Percentiles rank a stretch among this genome's conserved stretches.
These are phyloP conservation scores for Guyanaporus albipodus DNA, from an alignment of 768 basidiomycete genomes.

Conservation along the genomic window DNA sequence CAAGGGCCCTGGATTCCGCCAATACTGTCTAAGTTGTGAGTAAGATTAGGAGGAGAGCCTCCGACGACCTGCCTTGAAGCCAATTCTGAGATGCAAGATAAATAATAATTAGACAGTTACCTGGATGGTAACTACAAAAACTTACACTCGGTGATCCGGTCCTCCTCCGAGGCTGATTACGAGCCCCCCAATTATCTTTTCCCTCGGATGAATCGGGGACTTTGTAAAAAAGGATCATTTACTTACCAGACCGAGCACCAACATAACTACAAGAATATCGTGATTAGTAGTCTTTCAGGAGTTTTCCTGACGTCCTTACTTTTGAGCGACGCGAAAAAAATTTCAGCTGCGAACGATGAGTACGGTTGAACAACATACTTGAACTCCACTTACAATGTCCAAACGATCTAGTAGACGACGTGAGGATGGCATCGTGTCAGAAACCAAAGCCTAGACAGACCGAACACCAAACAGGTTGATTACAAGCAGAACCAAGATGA, in stretches of 20 bases:
- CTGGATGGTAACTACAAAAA: slow-evolving; percentile 32
- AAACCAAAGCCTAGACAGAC: slow-evolving; percentile 35
- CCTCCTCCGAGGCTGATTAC: slow-evolving; percentile 59
- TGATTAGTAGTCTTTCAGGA: background rate
- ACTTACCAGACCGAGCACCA: slow-evolving; percentile 35
- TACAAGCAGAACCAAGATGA: slow-evolving; percentile 36
- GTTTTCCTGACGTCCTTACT: slow-evolving; percentile 10
- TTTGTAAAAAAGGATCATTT: too few relatives aligned
- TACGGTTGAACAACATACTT: background rate
- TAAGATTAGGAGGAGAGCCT: background rate
- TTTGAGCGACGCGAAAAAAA: slow-evolving; percentile 20
- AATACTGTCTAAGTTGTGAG: slow-evolving; percentile 13
- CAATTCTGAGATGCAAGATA: slow-evolving; percentile 11
- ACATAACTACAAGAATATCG: slow-evolving; percentile 25
- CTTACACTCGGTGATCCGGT: slow-evolving; percentile 41
- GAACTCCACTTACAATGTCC: slow-evolving; percentile 19
- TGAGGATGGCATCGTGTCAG: slow-evolving; percentile 35
- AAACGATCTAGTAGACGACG: slow-evolving; percentile 19
- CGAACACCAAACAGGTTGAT: slow-evolving; percentile 47
- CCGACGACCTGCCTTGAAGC: slow-evolving; percentile 9
- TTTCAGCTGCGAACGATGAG: slow-evolving; percentile 19
- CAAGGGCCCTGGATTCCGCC: slow-evolving; percentile 23
- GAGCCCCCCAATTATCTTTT: slow-evolving; percentile 39
- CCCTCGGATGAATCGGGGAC: too few relatives aligned
- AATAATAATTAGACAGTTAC: slow-evolving; percentile 1